Evolutionary conservation across 208 protist genomes (phyloP).

Genomic region (Wallacemonas rigidus): DNA sequence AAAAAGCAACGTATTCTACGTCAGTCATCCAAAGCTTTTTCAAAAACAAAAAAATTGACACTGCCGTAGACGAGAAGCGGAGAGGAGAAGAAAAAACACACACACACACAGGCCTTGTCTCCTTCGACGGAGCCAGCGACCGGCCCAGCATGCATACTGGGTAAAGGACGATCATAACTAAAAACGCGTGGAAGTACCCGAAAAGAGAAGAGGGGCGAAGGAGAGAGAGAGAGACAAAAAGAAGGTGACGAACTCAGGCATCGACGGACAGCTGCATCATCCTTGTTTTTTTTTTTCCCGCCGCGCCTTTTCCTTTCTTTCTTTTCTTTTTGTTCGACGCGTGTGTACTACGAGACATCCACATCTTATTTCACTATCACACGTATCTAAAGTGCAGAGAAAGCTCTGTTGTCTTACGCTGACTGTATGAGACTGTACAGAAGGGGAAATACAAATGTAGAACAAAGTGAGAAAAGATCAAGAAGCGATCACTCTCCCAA

Average conservation of each 20-base stretch:
- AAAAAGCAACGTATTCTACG: not conserved
- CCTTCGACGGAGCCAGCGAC: no score
- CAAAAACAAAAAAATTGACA: not conserved
- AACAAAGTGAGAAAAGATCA: constrained; percentile 5
- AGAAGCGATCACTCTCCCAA: not conserved
- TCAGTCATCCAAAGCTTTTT: not conserved
- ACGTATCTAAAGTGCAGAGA: not conserved
- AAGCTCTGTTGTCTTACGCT: constrained; percentile 1
- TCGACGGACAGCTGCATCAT: no score
- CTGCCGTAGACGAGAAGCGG: not conserved
- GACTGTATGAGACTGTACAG: not conserved
- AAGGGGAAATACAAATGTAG: not conserved
- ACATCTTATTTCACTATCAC: not conserved
- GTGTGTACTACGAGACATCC: not conserved
- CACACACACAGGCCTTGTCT: not conserved
- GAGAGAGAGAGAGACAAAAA: no score
- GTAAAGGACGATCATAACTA: no score
- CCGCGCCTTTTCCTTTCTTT: not conserved
- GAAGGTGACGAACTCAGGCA: no score
- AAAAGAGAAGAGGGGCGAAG: no score
- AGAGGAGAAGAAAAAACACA: not conserved
- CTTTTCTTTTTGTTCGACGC: constrained; percentile 11
- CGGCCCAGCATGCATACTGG: no score
- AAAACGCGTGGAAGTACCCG: no score
- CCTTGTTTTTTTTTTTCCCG: no score